phyloP scores from a whole-genome alignment of 2,329 filamentous ascomycete genomes.

The Botrytis paeoniae region DNA sequence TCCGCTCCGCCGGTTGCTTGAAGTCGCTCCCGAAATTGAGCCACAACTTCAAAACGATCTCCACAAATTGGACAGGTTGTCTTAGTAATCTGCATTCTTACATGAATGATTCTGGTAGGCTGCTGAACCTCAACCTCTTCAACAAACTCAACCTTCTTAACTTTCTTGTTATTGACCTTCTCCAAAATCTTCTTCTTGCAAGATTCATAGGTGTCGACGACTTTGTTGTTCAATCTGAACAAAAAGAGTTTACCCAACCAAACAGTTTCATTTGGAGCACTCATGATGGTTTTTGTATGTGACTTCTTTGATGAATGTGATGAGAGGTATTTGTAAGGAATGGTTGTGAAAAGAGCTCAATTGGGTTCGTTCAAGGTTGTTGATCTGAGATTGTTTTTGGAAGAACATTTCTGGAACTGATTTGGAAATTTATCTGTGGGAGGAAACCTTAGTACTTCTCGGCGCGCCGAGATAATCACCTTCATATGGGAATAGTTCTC shows the following conservation, averaged over 20 bases:
- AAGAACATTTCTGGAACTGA: not conserved
- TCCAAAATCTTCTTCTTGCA: not conserved
- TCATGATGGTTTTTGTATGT: not conserved
- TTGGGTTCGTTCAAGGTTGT: not conserved
- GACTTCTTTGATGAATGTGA: not conserved
- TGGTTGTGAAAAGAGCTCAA: not conserved
- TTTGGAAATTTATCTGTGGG: not conserved
- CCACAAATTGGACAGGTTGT: not conserved
- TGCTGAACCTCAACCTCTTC: not conserved
- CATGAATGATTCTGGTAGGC: not conserved
- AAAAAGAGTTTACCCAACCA: not conserved
- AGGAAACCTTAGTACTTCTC: not conserved
- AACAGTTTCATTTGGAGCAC: not conserved
- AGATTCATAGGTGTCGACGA: not conserved
- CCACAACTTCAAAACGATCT: not conserved
- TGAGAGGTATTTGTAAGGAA: not conserved
- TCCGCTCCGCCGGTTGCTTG: not conserved
- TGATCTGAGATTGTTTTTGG: not conserved
- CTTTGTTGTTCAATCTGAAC: not conserved
- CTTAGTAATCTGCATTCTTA: not conserved
- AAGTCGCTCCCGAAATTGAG: not conserved
- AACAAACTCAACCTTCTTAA: not conserved
- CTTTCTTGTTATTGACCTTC: not conserved
- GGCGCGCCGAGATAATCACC: not conserved
- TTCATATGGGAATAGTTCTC: not conserved